phyloP scores from a whole-genome alignment of 2,329 filamentous ascomycete species.

The Penicillium psychrosexuale region DNA sequence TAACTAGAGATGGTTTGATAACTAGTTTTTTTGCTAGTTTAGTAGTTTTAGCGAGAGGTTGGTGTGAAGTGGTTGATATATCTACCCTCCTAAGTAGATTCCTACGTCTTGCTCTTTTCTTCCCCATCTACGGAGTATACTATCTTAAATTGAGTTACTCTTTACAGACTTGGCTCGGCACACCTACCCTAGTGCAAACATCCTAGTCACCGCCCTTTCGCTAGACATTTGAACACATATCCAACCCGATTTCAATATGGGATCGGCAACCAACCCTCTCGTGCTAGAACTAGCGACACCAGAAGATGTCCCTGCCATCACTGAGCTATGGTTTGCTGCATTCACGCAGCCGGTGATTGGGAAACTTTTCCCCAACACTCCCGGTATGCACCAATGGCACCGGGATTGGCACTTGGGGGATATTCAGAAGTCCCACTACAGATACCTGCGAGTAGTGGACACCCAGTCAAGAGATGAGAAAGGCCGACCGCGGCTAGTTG shows the following conservation, averaged over 20 bases:
- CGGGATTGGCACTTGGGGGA: slow-evolving; percentile 16
- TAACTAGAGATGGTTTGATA: too few relatives aligned
- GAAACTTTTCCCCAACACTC: slow-evolving; percentile 28
- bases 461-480: slow-evolving; percentile 2
- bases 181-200: too few relatives aligned
- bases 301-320: slow-evolving; percentile 24
- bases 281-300: slow-evolving; percentile 15
- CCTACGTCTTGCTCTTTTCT: too few relatives aligned
- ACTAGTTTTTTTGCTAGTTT: too few relatives aligned
- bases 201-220: background rate
- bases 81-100: too few relatives aligned
- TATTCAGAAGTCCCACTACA: slow-evolving; percentile 17
- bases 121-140: too few relatives aligned
- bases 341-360: slow-evolving; percentile 22
- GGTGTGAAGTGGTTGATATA: too few relatives aligned
- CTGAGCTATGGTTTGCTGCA: slow-evolving; percentile 24
- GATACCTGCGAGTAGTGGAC: slow-evolving; percentile 29
- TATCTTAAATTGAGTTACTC: too few relatives aligned
- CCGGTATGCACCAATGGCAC: slow-evolving; percentile 27
- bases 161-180: too few relatives aligned
- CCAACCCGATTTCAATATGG: background rate
- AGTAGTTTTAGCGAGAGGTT: too few relatives aligned
- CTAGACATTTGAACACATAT: background rate
- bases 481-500: slow-evolving; percentile 17
- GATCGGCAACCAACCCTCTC: background rate